Evolutionary conservation across 176 grass and related monocot genomes (phyloP), one percentile per base, ranked within the genome.

Genomic region (Microstegium vimineum): DNA sequence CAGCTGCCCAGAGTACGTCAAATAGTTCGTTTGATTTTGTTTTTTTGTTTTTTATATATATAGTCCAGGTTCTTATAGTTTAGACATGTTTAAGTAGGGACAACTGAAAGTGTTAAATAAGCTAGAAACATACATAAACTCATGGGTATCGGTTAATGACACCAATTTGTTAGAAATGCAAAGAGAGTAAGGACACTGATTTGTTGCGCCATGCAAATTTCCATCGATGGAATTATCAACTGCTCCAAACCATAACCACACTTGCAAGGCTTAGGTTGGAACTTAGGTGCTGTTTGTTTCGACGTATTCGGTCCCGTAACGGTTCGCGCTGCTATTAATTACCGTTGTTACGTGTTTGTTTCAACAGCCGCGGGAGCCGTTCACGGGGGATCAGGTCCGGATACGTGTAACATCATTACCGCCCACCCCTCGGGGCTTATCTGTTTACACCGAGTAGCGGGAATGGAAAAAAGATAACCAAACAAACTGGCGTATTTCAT

Each of bases 1-100:
- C 80, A 95, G 84, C 68, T 95, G 90, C 82, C 89, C 93, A 20
- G 91, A 96, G 93, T 99, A 94, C 10, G 93, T 87, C 14, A 35
- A 18, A 35, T 62, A 41, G 59, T 46, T 65, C 30, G 2, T 75
- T 80, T 85, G 59, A 33, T 56, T 46, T 66, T 3, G 38, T 87
- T 82, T 65, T 54, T 2, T 68, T n/a, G n/a, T 17, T 75, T 82
- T 6, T 27, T n/a, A 62, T 75, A 62, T 45, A 59, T n/a, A 70
- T 23, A 75, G 69, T 31, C 79, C 14, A 32, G 16, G 8, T n/a
- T 83, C 7, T 49, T 20, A 23, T 62, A 56, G 38, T 26, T 62
- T 34, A 4, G 25, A 3, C 12, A 3, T 30, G 37, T 45, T 62
- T 18, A 18, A 31, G 3, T 52, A 67, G 6, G 36, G 20, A 49